Base-by-base conservation (phyloP, 768 basidiomycete species). In the Mycena latifolia region DNA sequence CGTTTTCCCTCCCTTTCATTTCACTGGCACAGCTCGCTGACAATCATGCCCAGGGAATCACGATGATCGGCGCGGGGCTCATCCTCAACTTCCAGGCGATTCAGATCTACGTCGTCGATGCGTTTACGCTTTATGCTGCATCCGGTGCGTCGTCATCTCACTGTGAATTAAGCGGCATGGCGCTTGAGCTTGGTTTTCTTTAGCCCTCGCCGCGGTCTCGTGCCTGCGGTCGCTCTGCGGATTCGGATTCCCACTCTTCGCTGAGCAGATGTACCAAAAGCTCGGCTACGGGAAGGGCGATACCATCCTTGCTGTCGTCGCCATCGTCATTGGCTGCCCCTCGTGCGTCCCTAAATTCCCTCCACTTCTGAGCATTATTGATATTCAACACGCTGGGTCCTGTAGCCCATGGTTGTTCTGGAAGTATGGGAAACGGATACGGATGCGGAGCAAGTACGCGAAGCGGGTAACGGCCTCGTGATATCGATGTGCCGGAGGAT, bases 241-340 rank as follows among this genome's bases (percentile, higher is more conserved):
- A 0, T 93, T 92, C 57, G 88, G 84, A 1, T 93, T 94, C 73
- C 93, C 92, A 2, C 77, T 94, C n/a, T 94, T 94, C 69, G 90
- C 88, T 4, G 88, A 89, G 22, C 79, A 84, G 39, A 90, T 93
- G 87, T 93, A 86, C 75, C 74, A 79, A 1, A 78, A 79, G 17
- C 79, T 93, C 0, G 92, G 91, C 5, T 90, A 89, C 61, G 92
- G 92, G 0, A 90, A 88, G 65, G 90, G 89, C 10, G 77, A 88
- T 66, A 90, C 91, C 0, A 80, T 93, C 4, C 80, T 94, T 8
- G 91, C 91, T 0, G 82, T 73, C 11, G 67, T 85, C 2, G 81
- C 89, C 2, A 86, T 93, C 57, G 82, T 75, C 1, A 75, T 93
- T 15, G 91, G 91, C 18, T 86, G 87, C 65, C 90, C 91, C 61